Conservation (phyloP, 441 rosid species). For the Pelargonium myrrhifolium region DNA sequence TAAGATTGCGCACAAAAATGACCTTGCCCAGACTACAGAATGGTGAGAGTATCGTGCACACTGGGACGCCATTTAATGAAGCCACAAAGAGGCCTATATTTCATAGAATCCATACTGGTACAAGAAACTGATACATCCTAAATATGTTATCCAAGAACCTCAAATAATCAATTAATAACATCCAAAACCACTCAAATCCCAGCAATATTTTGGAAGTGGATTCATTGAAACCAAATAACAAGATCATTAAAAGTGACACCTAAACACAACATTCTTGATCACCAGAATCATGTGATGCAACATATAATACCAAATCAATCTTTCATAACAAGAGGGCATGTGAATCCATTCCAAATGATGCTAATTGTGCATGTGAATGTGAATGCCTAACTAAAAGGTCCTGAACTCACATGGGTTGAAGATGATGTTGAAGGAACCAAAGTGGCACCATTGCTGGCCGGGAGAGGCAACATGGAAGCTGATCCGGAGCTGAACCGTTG, state of each 20-base stretch:
- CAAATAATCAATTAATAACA: not conserved
- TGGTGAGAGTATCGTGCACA: no score
- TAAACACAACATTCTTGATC: no score
- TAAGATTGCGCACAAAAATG: no score
- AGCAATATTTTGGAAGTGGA: no score
- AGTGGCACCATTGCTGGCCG: slow-evolving; percentile 21
- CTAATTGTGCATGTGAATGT: not conserved
- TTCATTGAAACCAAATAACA: not conserved
- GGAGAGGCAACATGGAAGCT: slow-evolving; percentile 35
- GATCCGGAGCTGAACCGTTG: slow-evolving; percentile 57
- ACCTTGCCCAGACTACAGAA: no score
- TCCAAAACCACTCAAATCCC: not conserved
- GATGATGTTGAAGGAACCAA: slow-evolving; percentile 41
- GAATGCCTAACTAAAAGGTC: not conserved
- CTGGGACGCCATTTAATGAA: no score
- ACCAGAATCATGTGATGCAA: not conserved
- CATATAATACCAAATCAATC: not conserved
- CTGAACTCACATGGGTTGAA: slow-evolving; percentile 40
- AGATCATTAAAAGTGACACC: not conserved
- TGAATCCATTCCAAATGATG: not conserved
- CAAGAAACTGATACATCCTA: not conserved
- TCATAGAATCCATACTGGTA: not conserved
- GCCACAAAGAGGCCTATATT: no score
- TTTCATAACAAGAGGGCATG: not conserved
- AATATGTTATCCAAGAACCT: not conserved